phyloP scores from a whole-genome alignment of 2,329 filamentous ascomycete genomes.

The Colletotrichum incanum region DNA sequence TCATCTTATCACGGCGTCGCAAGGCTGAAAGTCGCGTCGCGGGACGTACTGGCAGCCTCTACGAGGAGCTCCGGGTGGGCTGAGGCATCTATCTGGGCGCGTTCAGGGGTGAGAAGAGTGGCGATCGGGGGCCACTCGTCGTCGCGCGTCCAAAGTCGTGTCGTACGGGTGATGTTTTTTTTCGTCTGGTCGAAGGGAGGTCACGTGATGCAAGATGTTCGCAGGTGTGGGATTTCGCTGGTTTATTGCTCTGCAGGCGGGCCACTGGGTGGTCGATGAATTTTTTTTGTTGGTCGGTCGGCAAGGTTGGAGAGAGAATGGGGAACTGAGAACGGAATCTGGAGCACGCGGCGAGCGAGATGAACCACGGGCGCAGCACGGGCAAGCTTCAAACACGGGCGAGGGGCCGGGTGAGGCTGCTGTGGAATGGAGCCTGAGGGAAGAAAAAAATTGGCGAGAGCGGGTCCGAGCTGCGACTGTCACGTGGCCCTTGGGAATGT shows the following conservation, averaged over 20 bases:
- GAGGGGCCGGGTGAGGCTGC: neutral
- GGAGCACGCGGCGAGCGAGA: conserved; percentile 35
- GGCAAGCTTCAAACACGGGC: neutral
- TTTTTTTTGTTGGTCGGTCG: conserved; percentile 33
- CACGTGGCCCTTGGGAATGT: conserved; percentile 3
- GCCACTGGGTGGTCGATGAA: conserved; percentile 36
- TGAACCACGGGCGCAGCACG: conserved; percentile 21
- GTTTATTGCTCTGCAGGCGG: conserved; percentile 18
- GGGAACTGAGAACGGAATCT: conserved; percentile 34
- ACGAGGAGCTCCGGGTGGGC: conserved; percentile 39
- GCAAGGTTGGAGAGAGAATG: conserved; percentile 36
- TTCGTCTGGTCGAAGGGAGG: neutral
- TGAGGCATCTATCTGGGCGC: conserved; percentile 42
- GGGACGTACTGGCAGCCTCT: conserved; percentile 44
- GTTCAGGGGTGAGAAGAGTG: conserved; percentile 33
- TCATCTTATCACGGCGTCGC: conserved; percentile 33
- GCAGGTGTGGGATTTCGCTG: conserved; percentile 23
- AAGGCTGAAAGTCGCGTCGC: conserved; percentile 41
- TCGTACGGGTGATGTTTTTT: conserved; percentile 38
- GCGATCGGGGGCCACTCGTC: conserved; percentile 36
- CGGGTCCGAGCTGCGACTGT: neutral
- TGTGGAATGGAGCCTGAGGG: conserved; percentile 13
- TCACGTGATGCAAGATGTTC: conserved; percentile 37
- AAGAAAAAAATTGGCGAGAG: neutral
- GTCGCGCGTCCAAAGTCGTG: conserved; percentile 31